phyloP scores from a whole-genome alignment of 768 basidiomycete genomes.

The Bullera alba region DNA sequence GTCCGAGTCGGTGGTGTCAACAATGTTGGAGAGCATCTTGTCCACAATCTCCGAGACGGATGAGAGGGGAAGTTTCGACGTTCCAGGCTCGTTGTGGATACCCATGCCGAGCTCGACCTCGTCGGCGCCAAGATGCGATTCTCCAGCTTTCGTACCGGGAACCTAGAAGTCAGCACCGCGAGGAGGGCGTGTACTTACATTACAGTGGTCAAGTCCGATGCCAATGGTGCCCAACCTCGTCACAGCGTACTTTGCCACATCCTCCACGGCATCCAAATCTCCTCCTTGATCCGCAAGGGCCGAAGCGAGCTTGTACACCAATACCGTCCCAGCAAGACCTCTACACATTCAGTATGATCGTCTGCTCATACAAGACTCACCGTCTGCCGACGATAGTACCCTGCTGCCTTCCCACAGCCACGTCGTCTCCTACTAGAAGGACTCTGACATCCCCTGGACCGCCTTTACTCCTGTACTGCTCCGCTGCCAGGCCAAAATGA shows the following conservation, averaged over 20 bases:
- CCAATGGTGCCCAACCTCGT: slow-evolving; percentile 46
- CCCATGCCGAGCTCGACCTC: slow-evolving; percentile 48
- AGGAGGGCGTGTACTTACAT: slow-evolving; percentile 26
- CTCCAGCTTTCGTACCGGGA: slow-evolving; percentile 44
- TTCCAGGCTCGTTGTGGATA: slow-evolving; percentile 50
- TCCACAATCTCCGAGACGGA: slow-evolving; percentile 42
- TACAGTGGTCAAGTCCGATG: slow-evolving; percentile 48
- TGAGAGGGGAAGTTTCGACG: slow-evolving; percentile 40
- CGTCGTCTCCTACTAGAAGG: slow-evolving; percentile 48
- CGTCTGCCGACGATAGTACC: slow-evolving; percentile 48
- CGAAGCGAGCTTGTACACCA: slow-evolving; percentile 48
- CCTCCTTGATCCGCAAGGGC: slow-evolving; percentile 45
- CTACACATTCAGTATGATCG: slow-evolving; percentile 4
- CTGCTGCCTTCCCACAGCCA: slow-evolving; percentile 46
- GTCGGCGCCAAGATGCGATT: slow-evolving; percentile 42
- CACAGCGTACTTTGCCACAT: slow-evolving; percentile 38
- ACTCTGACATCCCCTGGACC: slow-evolving; percentile 39
- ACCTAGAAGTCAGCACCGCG: slow-evolving; percentile 21
- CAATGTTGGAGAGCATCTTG: slow-evolving; percentile 44
- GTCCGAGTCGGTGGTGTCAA: slow-evolving; percentile 45
- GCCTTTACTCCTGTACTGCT: slow-evolving; percentile 37
- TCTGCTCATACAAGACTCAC: slow-evolving; percentile 11
- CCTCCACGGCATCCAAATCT: slow-evolving; percentile 43
- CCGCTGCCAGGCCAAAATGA: slow-evolving; percentile 48
- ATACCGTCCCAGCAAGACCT: slow-evolving; percentile 48